These are phyloP conservation scores for Leishmania amazonensis DNA, from an alignment of 208 protist species.

Conservation along the genomic window DNA sequence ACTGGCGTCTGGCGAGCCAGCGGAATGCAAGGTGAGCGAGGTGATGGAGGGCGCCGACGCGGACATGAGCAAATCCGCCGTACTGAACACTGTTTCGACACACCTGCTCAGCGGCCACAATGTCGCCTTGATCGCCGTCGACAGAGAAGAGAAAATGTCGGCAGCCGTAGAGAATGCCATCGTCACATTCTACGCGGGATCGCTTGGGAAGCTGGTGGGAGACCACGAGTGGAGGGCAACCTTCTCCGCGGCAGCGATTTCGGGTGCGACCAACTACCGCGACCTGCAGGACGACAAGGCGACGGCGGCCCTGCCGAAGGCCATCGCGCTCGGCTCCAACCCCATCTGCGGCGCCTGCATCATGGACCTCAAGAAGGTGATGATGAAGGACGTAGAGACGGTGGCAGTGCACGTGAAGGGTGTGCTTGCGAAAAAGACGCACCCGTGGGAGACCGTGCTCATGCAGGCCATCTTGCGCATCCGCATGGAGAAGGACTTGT, in stretches of 20 bases:
- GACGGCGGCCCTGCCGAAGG: constrained; percentile 14
- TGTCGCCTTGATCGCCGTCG: constrained; percentile 24
- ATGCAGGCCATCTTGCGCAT: constrained; percentile 48
- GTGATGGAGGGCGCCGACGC: constrained; percentile 17
- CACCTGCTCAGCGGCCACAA: constrained; percentile 36
- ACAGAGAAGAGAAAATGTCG: constrained; percentile 21
- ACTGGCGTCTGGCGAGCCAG: constrained; percentile 19
- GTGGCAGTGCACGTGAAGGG: constrained; percentile 31
- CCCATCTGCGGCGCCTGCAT: constrained; percentile 63
- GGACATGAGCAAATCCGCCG: constrained; percentile 13
- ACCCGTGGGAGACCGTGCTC: constrained; percentile 37
- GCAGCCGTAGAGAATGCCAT: constrained; percentile 25
- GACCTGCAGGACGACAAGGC: constrained; percentile 40
- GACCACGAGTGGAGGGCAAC: constrained; percentile 34
- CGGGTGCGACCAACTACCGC: constrained; percentile 32
- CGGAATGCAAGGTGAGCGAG: constrained; percentile 23
- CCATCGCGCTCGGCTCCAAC: constrained; percentile 54
- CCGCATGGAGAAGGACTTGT: constrained; percentile 28
- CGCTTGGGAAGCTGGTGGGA: constrained; percentile 21
- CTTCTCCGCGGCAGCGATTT: constrained; percentile 40
- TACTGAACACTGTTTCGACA: constrained; percentile 21
- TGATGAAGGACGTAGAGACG: constrained; percentile 28
- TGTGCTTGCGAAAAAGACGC: constrained; percentile 27
- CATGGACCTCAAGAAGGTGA: constrained; percentile 34
- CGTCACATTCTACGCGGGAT: constrained; percentile 27